phyloP scores from a whole-genome alignment of 2,329 filamentous ascomycete species.

The Ophiostoma piceae region DNA sequence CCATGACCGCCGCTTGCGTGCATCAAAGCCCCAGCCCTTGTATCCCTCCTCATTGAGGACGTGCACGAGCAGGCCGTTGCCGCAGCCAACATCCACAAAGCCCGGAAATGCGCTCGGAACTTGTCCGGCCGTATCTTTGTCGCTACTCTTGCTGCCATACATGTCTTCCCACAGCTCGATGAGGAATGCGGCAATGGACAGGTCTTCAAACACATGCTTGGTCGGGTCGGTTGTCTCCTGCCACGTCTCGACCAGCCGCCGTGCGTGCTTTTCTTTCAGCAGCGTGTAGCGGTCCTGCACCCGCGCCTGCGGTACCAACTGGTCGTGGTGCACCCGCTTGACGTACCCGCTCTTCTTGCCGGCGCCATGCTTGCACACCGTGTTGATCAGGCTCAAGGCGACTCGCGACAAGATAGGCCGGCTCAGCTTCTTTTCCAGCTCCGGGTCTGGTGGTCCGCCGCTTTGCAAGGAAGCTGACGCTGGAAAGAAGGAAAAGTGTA shows the following conservation, averaged over 20 bases:
- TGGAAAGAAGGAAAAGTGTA: slow-evolving; percentile 46
- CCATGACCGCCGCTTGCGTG: slow-evolving; percentile 82
- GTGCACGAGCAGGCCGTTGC: slow-evolving; percentile 85
- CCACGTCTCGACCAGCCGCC: slow-evolving; percentile 67
- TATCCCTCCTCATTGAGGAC: slow-evolving; percentile 79
- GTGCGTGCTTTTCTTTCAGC: slow-evolving; percentile 75
- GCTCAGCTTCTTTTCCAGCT: slow-evolving; percentile 36
- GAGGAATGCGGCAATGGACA: slow-evolving; percentile 84
- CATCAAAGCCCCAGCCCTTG: slow-evolving; percentile 84
- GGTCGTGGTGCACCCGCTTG: slow-evolving; percentile 80
- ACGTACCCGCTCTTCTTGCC: slow-evolving; percentile 62
- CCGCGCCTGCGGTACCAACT: slow-evolving; percentile 66
- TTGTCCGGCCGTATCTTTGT: slow-evolving; percentile 19
- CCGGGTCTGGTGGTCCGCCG: not conserved
- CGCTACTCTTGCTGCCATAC: slow-evolving; percentile 47
- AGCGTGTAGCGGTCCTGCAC: slow-evolving; percentile 78
- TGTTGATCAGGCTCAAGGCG: slow-evolving; percentile 61
- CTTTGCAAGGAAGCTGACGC: not conserved
- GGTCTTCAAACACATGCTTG: slow-evolving; percentile 94
- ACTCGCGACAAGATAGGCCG: slow-evolving; percentile 51
- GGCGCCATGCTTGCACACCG: slow-evolving; percentile 68
- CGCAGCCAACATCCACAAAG: slow-evolving; percentile 94
- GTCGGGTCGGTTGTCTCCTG: slow-evolving; percentile 77
- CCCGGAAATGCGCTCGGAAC: slow-evolving; percentile 58
- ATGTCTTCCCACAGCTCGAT: slow-evolving; percentile 87